Evolutionary conservation across 2,329 filamentous ascomycete species (phyloP).

Genomic region (Periconia sp.): DNA sequence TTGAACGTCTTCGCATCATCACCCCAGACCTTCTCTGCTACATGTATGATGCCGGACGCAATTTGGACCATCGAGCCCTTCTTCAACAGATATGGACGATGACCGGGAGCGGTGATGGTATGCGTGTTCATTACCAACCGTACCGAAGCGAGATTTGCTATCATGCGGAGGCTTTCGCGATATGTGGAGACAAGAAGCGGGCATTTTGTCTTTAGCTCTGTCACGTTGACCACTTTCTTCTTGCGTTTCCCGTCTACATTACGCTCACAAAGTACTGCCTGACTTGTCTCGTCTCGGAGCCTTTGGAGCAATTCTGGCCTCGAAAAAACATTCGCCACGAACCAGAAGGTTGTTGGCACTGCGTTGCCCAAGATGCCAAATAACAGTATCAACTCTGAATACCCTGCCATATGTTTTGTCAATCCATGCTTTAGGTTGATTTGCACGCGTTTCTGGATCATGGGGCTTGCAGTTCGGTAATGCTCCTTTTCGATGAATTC

Average conservation of each 20-base stretch:
- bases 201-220: conserved; percentile 25
- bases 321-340: conserved; percentile 50
- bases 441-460: conserved; percentile 31
- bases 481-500: conserved; percentile 28
- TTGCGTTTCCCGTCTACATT: background rate
- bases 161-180: conserved; percentile 52
- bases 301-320: conserved; percentile 43
- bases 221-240: conserved; percentile 12
- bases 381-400: conserved; percentile 26
- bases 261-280: conserved; percentile 1
- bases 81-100: conserved; percentile 46
- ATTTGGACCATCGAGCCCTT: conserved; percentile 53
- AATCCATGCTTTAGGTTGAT: conserved; percentile 23
- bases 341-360: conserved; percentile 53
- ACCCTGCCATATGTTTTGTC: conserved; percentile 13
- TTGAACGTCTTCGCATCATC: conserved; percentile 48
- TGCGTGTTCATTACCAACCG: conserved; percentile 51
- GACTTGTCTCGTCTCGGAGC: conserved; percentile 45
- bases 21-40: conserved; percentile 50
- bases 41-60: conserved; percentile 53
- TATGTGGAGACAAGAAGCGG: conserved; percentile 54
- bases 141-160: conserved; percentile 45
- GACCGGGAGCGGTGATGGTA: conserved; percentile 34
- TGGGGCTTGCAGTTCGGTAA: conserved; percentile 22
- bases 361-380: conserved; percentile 53